Conservation (phyloP, 2,329 filamentous ascomycete genomes). For the Penicillium sclerotigenum region DNA sequence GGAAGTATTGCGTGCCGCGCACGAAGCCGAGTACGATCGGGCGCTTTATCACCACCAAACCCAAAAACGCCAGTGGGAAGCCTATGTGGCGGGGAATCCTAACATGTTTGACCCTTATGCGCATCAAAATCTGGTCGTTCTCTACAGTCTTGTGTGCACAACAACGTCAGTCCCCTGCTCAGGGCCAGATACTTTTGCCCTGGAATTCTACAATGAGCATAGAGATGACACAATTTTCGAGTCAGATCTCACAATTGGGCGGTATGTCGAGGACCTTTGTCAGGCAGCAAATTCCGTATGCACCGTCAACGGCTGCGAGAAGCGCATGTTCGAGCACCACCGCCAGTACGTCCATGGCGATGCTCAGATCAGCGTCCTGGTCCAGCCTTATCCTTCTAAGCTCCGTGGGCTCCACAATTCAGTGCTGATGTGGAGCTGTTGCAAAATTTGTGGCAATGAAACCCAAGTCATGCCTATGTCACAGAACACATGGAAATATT, state of each 20-base stretch:
- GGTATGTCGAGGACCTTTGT: slow-evolving; percentile 91
- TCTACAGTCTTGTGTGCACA: slow-evolving; percentile 92
- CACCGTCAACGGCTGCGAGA: slow-evolving; percentile 78
- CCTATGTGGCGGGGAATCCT: slow-evolving; percentile 81
- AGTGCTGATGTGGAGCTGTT: slow-evolving; percentile 97
- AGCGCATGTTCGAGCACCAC: slow-evolving; percentile 87
- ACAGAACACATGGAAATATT: slow-evolving; percentile 93
- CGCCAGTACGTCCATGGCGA: slow-evolving; percentile 96
- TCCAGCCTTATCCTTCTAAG: slow-evolving; percentile 70
- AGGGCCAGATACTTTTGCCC: slow-evolving; percentile 82
- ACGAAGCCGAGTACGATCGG: slow-evolving; percentile 95
- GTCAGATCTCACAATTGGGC: slow-evolving; percentile 86
- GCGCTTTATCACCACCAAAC: slow-evolving; percentile 90
- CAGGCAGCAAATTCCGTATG: slow-evolving; percentile 73
- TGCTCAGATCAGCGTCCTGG: slow-evolving; percentile 85
- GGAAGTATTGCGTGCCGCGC: slow-evolving; percentile 89
- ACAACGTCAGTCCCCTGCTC: slow-evolving; percentile 89
- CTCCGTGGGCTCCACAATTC: slow-evolving; percentile 65
- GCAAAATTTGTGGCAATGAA: slow-evolving; percentile 86
- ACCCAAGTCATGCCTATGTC: slow-evolving; percentile 90
- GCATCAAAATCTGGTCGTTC: slow-evolving; percentile 92
- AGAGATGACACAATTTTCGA: slow-evolving; percentile 66
- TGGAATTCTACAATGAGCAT: slow-evolving; percentile 92
- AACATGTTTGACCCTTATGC: slow-evolving; percentile 92
- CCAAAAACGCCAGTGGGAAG: slow-evolving; percentile 94